These are phyloP conservation scores for Aegilops longissima DNA, from an alignment of 176 grass and related monocot species.

Conservation along the genomic window DNA sequence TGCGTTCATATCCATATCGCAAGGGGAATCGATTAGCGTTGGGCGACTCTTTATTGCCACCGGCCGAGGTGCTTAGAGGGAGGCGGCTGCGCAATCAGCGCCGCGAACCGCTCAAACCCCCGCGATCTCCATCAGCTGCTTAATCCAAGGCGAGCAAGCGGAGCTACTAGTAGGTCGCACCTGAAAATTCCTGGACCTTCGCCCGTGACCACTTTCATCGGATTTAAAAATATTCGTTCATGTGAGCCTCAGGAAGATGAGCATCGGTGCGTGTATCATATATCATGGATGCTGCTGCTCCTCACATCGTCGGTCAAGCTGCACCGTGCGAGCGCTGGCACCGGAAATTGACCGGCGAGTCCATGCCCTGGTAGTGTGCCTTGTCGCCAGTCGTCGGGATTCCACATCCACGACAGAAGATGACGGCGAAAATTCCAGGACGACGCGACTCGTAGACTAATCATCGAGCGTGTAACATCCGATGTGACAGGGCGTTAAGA, in stretches of 20 bases:
- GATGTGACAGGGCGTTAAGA: neutral
- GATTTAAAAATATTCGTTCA: neutral
- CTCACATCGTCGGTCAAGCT: neutral
- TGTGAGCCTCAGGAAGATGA: neutral
- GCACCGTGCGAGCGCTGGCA: constrained; percentile 17
- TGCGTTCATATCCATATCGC: too few species aligned
- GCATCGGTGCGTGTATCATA: neutral
- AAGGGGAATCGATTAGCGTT: too few species aligned
- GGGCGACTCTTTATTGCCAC: too few species aligned
- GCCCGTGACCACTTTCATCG: neutral
- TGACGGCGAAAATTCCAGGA: neutral
- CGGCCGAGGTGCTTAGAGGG: too few species aligned
- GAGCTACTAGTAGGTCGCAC: too few species aligned
- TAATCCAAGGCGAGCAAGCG: neutral
- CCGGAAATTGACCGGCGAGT: neutral
- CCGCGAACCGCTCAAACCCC: too few species aligned
- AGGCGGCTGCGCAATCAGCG: too few species aligned
- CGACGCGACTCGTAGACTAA: neutral
- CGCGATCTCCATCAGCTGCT: neutral
- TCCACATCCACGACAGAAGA: neutral
- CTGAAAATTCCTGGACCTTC: neutral
- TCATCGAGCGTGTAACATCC: neutral
- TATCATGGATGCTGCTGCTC: neutral
- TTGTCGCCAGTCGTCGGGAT: neutral
- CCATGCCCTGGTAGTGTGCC: neutral